Conservation (phyloP, 2,329 filamentous ascomycete species). For the Xylaria sp. region DNA sequence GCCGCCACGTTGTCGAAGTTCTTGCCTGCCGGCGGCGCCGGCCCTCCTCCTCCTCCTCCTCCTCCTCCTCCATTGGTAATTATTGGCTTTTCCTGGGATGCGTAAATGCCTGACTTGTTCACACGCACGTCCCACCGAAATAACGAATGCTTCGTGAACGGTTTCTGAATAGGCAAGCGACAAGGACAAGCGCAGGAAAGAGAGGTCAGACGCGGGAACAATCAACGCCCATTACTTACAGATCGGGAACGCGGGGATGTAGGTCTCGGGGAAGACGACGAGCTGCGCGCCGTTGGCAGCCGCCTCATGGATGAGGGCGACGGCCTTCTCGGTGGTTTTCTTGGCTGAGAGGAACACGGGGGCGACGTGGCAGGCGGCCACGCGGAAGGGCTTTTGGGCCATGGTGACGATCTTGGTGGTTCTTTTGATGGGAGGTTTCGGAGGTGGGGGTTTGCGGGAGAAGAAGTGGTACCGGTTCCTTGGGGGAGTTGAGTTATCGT, state of each 20-base stretch:
- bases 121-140: too few species aligned
- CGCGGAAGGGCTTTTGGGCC: slow-evolving; percentile 14
- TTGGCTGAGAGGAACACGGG: slow-evolving; percentile 51
- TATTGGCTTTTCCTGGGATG: too few species aligned
- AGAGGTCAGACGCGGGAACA: too few species aligned
- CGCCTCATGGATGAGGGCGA: slow-evolving; percentile 49
- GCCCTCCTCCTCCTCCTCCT: too few species aligned
- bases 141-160: too few species aligned
- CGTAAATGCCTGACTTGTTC: too few species aligned
- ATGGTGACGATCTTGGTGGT: not conserved
- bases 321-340: slow-evolving; percentile 49
- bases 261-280: slow-evolving; percentile 57
- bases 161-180: too few species aligned
- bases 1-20: slow-evolving; percentile 59
- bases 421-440: too few species aligned
- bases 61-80: too few species aligned
- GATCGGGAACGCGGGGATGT: slow-evolving; percentile 55
- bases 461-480: not conserved
- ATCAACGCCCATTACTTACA: too few species aligned
- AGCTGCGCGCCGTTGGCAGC: slow-evolving; percentile 48
- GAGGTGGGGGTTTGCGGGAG: not conserved
- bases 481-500: not conserved
- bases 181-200: too few species aligned
- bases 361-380: slow-evolving; percentile 43
- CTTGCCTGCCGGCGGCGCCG: too few species aligned